Evolutionary conservation across 768 basidiomycete genomes (phyloP).

Genomic region (Suillus ampliporus): DNA sequence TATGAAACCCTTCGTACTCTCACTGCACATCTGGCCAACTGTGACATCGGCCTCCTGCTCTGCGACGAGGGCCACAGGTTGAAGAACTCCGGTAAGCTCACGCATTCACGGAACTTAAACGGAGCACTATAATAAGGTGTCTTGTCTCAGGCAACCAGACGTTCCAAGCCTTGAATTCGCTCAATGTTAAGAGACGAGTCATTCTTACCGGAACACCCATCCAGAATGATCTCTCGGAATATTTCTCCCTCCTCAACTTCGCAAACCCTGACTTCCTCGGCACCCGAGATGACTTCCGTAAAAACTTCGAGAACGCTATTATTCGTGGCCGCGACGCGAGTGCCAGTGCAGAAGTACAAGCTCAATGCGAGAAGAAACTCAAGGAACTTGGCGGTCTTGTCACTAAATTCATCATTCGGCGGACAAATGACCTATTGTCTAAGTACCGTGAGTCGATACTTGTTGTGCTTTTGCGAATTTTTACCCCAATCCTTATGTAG

Average conservation of each 20-base stretch:
- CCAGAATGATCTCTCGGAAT: constrained; percentile 94
- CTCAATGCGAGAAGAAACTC: constrained; percentile 85
- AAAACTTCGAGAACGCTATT: constrained; percentile 93
- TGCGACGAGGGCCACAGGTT: constrained; percentile 97
- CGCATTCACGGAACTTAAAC: constrained; percentile 4
- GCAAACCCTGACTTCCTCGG: constrained; percentile 92
- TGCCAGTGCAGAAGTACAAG: constrained; percentile 78
- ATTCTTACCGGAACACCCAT: constrained; percentile 95
- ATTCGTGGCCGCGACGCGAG: constrained; percentile 90
- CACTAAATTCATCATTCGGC: constrained; percentile 91
- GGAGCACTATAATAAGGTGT: constrained; percentile 12
- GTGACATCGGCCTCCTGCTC: constrained; percentile 88
- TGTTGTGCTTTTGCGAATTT: neutral
- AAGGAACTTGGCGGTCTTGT: constrained; percentile 89
- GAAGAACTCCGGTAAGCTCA: constrained; percentile 84
- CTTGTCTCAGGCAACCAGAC: constrained; percentile 74
- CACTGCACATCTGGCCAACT: constrained; percentile 73
- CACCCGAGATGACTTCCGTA: constrained; percentile 87
- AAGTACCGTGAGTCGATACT: constrained; percentile 78
- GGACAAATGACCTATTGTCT: constrained; percentile 92
- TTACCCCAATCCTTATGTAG: constrained; percentile 46
- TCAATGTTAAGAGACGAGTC: constrained; percentile 89
- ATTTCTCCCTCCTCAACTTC: constrained; percentile 91
- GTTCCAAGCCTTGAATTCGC: constrained; percentile 79
- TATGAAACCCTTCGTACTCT: constrained; percentile 94